phyloP scores from a whole-genome alignment of 306 rosid genomes.

The Abrus precatorius region DNA sequence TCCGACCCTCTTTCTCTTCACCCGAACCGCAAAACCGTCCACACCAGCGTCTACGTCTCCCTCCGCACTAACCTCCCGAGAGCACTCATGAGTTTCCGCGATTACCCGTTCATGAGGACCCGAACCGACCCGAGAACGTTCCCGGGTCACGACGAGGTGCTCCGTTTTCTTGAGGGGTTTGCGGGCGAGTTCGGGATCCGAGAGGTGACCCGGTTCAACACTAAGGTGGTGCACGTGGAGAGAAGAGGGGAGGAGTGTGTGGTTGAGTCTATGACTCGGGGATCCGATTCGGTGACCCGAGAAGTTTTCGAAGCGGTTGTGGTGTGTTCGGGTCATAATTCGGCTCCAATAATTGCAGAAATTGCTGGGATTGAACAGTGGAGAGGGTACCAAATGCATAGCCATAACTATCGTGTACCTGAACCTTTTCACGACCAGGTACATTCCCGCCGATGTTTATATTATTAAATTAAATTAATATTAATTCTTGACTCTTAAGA shows the following conservation, averaged over 20 bases:
- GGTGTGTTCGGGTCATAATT: constrained; percentile 48
- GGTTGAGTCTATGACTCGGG: not conserved
- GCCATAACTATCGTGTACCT: constrained; percentile 53
- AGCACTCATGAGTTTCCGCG: constrained; percentile 40
- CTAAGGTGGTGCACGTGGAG: constrained; percentile 32
- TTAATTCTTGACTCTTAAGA: too few relatives aligned
- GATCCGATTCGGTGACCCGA: constrained; percentile 24
- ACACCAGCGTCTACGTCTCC: constrained; percentile 45
- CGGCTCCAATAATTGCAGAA: not conserved
- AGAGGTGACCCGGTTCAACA: constrained; percentile 2
- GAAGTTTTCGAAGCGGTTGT: constrained; percentile 45
- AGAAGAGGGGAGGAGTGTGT: constrained; percentile 10
- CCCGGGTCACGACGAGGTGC: constrained; percentile 53
- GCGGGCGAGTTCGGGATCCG: constrained; percentile 38
- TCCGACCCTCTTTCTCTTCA: constrained; percentile 46
- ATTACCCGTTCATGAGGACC: constrained; percentile 38
- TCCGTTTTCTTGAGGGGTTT: constrained; percentile 42
- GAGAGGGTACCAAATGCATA: constrained; percentile 47
- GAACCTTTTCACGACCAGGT: constrained; percentile 37
- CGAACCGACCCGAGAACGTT: constrained; percentile 40
- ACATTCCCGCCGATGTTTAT: not conserved
- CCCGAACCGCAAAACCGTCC: constrained; percentile 50
- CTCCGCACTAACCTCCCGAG: constrained; percentile 56
- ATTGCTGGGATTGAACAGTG: constrained; percentile 6
- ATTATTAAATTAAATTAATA: too few relatives aligned